phyloP scores from a whole-genome alignment of 1,284 basidiomycete genomes.

The Cryptococcus sp. region DNA sequence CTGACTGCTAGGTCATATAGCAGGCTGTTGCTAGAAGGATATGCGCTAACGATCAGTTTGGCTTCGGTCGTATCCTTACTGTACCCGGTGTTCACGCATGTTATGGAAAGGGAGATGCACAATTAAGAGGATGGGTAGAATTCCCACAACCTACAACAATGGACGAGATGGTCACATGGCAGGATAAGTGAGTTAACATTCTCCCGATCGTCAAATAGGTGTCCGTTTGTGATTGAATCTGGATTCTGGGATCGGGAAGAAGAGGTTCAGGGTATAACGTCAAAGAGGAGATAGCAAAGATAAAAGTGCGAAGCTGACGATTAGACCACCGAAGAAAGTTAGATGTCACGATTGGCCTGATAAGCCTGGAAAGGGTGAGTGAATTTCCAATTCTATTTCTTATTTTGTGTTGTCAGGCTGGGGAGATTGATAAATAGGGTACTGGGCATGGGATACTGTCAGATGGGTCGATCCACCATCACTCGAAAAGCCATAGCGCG shows the following conservation, averaged over 20 bases:
- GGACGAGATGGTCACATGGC: slow-evolving; percentile 29
- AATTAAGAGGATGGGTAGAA: slow-evolving; percentile 37
- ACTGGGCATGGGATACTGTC: slow-evolving; percentile 29
- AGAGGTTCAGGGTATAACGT: too few species aligned
- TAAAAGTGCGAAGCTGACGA: neutral
- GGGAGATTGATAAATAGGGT: slow-evolving; percentile 4
- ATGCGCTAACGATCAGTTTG: slow-evolving; percentile 16
- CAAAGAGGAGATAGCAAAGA: too few species aligned
- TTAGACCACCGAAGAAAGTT: slow-evolving; percentile 23
- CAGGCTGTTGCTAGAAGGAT: too few species aligned
- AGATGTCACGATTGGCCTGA: slow-evolving; percentile 43
- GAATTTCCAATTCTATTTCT: neutral
- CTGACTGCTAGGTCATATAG: neutral
- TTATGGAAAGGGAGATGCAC: slow-evolving; percentile 44
- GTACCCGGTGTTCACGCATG: slow-evolving; percentile 43
- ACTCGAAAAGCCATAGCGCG: neutral
- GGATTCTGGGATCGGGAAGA: too few species aligned
- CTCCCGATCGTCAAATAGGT: neutral
- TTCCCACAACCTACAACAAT: slow-evolving; percentile 21
- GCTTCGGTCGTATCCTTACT: slow-evolving; percentile 40
- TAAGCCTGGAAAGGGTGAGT: slow-evolving; percentile 28
- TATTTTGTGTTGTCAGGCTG: neutral
- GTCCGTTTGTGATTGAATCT: too few species aligned
- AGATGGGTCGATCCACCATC: slow-evolving; percentile 29
- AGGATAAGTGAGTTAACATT: slow-evolving; percentile 24